Evolutionary conservation across 768 basidiomycete genomes (phyloP).

Genomic region (Mycena latifolia): DNA sequence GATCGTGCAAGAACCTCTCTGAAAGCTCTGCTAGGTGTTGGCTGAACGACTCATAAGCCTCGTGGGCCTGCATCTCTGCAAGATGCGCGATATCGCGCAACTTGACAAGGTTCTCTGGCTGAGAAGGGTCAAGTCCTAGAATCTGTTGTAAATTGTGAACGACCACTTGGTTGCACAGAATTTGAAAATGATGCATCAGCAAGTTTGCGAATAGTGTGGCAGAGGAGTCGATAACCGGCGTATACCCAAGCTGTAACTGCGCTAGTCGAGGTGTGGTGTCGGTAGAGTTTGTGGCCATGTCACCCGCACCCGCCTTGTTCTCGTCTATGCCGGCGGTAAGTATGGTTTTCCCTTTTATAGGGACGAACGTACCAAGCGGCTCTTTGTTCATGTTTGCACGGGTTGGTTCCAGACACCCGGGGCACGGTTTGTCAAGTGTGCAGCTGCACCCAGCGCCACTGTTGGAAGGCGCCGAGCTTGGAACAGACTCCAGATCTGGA

Average conservation of each 20-base stretch:
- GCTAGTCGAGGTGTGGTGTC: neutral
- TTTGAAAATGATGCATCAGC: no score
- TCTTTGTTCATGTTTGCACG: no score
- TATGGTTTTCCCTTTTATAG: no score
- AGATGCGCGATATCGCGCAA: neutral
- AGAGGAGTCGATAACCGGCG: neutral
- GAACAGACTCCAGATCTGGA: neutral
- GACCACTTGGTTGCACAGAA: neutral
- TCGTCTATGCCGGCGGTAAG: no score
- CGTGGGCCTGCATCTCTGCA: neutral
- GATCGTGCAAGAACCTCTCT: no score
- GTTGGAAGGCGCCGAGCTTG: neutral
- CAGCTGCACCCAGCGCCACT: no score
- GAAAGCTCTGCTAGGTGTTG: no score
- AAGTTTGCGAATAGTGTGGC: no score
- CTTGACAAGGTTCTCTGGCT: neutral
- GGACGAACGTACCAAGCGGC: no score
- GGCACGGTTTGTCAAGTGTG: no score
- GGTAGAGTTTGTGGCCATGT: neutral
- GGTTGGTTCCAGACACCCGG: neutral
- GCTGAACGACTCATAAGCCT: neutral
- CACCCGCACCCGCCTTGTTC: no score
- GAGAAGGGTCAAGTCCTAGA: neutral
- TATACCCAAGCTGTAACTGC: neutral
- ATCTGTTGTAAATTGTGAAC: neutral